Percentiles rank a stretch among this genome's conserved stretches.
phyloP scores from a whole-genome alignment of 306 rosid species.

The Abrus pulchellus region DNA sequence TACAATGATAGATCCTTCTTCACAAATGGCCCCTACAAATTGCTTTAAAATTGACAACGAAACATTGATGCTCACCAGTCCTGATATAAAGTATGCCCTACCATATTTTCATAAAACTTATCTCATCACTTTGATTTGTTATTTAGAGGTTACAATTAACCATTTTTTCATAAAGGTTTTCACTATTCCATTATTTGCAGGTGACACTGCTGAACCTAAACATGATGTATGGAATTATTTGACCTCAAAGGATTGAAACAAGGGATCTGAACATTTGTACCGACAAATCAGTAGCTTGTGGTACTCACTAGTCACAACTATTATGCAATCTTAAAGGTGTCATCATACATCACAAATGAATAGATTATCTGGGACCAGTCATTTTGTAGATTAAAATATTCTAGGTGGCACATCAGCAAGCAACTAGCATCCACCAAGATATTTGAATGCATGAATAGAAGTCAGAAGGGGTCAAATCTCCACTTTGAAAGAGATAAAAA shows the following conservation, averaged over 20 bases:
- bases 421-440: constrained; percentile 49
- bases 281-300: constrained; percentile 35
- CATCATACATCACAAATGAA: constrained; percentile 43
- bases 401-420: constrained; percentile 48
- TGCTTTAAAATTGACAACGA: constrained; percentile 43
- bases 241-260: constrained; percentile 46
- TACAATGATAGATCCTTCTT: constrained; percentile 35
- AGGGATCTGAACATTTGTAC: constrained; percentile 40
- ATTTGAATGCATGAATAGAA: constrained; percentile 41
- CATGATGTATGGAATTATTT: constrained; percentile 29
- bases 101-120: constrained; percentile 16
- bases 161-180: background rate
- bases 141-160: constrained; percentile 29
- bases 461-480: constrained; percentile 53
- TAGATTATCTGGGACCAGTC: constrained; percentile 47
- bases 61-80: constrained; percentile 39
- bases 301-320: constrained; percentile 42
- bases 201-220: constrained; percentile 24
- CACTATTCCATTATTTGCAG: constrained; percentile 41
- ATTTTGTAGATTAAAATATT: constrained; percentile 46
- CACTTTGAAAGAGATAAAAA: constrained; percentile 58
- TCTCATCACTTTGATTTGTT: constrained; percentile 23
- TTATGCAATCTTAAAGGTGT: constrained; percentile 39
- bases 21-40: constrained; percentile 47
- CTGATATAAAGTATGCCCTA: constrained; percentile 39